Conservation (phyloP, 148 eudicot species). For the Amaranthus cruentus region DNA sequence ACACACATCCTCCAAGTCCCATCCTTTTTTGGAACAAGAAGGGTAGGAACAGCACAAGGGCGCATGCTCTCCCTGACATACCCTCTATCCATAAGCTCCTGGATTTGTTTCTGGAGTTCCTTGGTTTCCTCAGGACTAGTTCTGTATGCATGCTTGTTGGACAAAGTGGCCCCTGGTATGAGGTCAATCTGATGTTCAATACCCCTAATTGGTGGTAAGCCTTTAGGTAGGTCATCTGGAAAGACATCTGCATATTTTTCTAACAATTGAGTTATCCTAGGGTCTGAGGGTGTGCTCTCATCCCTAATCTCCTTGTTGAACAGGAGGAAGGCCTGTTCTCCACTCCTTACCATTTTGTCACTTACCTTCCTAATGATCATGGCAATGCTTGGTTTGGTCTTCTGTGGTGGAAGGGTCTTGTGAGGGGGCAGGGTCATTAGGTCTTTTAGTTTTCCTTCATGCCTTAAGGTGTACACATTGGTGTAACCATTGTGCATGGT, state of each 20-base stretch:
- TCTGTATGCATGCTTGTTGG: not conserved
- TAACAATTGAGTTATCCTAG: too few species aligned
- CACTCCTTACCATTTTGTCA: too few species aligned
- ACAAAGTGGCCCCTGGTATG: not conserved
- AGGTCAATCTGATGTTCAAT: slow-evolving; percentile 6
- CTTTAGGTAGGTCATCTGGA: not conserved
- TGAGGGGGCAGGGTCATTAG: too few species aligned
- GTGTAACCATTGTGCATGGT: too few species aligned
- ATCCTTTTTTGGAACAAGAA: not conserved
- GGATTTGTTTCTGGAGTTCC: not conserved
- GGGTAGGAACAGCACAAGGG: not conserved
- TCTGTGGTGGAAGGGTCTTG: too few species aligned
- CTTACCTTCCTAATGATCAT: too few species aligned
- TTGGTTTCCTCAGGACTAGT: not conserved
- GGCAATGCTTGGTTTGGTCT: too few species aligned
- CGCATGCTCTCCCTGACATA: not conserved
- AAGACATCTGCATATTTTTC: not conserved
- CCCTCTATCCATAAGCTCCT: not conserved
- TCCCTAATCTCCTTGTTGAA: too few species aligned
- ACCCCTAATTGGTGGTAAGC: not conserved
- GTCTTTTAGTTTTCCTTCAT: too few species aligned
- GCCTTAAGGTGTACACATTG: too few species aligned
- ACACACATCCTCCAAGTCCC: not conserved
- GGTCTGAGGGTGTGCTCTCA: fast-evolving
- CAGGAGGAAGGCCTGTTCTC: too few species aligned